phyloP scores from a whole-genome alignment of 495 filamentous ascomycete species.

The Peziza echinospora region DNA sequence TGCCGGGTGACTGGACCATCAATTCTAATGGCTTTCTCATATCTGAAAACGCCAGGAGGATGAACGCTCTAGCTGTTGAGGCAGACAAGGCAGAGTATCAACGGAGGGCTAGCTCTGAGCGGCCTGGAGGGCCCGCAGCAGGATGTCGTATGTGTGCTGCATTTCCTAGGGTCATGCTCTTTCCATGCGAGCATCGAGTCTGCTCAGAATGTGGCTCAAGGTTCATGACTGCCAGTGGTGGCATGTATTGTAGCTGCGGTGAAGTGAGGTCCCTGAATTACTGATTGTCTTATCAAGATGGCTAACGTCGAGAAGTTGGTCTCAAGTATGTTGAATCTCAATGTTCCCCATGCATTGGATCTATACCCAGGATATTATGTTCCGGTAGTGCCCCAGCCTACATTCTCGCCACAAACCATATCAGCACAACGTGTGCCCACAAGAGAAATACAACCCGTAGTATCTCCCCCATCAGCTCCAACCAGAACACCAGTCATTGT shows the following conservation, averaged over 20 bases:
- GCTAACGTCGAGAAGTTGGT: slow-evolving; percentile 7
- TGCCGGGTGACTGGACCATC: background rate
- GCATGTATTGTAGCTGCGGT: slow-evolving; percentile 18
- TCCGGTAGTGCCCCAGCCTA: background rate
- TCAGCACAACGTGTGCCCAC: background rate
- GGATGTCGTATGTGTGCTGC: background rate
- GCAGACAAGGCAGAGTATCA: background rate
- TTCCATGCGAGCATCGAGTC: slow-evolving; percentile 16
- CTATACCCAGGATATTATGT: slow-evolving; percentile 1
- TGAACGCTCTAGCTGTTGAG: background rate
- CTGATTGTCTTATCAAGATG: background rate
- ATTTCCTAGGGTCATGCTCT: slow-evolving; percentile 13
- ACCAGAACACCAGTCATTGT: too few species aligned
- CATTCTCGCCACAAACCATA: background rate
- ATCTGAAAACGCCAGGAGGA: background rate
- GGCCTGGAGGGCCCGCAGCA: background rate
- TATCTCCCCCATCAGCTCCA: slow-evolving; percentile 4
- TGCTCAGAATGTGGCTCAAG: slow-evolving; percentile 15
- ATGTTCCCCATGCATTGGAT: slow-evolving; percentile 1
- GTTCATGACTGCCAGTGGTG: slow-evolving; percentile 11
- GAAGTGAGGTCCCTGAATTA: slow-evolving; percentile 7
- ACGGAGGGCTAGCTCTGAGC: background rate
- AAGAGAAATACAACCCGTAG: background rate
- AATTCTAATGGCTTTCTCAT: background rate
- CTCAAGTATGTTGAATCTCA: slow-evolving; percentile 12